Evolutionary conservation across 768 basidiomycete genomes (phyloP).

Genomic region (Leccinum ochraceum): DNA sequence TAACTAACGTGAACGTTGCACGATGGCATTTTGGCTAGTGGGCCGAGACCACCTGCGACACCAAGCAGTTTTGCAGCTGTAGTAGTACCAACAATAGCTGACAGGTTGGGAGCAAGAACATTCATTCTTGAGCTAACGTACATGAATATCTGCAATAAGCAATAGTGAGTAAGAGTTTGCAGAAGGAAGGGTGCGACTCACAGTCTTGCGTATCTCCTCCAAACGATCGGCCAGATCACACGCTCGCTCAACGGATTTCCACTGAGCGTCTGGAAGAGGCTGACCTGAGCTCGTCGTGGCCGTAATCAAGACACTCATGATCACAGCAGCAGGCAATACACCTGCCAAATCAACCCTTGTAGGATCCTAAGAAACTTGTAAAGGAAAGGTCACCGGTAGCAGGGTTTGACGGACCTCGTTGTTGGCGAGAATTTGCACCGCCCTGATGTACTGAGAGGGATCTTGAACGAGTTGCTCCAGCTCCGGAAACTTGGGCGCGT

Average conservation of each 20-base stretch:
- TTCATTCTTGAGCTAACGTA: constrained; percentile 99
- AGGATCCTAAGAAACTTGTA: constrained; percentile 56
- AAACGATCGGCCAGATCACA: constrained; percentile 88
- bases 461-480: constrained; percentile 94
- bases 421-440: constrained; percentile 88
- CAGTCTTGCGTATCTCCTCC: constrained; percentile 89
- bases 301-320: constrained; percentile 95
- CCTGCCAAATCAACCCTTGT: constrained; percentile 82
- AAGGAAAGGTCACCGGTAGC: not conserved
- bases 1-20: constrained; percentile 89
- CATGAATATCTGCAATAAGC: constrained; percentile 76
- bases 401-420: constrained; percentile 51
- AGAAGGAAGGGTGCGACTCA: constrained; percentile 24
- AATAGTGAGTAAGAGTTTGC: constrained; percentile 5
- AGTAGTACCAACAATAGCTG: constrained; percentile 96
- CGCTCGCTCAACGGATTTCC: constrained; percentile 81
- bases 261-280: constrained; percentile 64
- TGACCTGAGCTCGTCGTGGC: constrained; percentile 89
- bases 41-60: constrained; percentile 90
- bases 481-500: constrained; percentile 92
- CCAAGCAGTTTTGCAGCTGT: constrained; percentile 98
- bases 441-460: constrained; percentile 87
- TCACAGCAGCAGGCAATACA: constrained; percentile 82
- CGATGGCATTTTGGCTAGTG: constrained; percentile 90
- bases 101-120: constrained; percentile 96